These are phyloP conservation scores for Lupinus albus DNA, from an alignment of 306 rosid species.

Conservation along the genomic window DNA sequence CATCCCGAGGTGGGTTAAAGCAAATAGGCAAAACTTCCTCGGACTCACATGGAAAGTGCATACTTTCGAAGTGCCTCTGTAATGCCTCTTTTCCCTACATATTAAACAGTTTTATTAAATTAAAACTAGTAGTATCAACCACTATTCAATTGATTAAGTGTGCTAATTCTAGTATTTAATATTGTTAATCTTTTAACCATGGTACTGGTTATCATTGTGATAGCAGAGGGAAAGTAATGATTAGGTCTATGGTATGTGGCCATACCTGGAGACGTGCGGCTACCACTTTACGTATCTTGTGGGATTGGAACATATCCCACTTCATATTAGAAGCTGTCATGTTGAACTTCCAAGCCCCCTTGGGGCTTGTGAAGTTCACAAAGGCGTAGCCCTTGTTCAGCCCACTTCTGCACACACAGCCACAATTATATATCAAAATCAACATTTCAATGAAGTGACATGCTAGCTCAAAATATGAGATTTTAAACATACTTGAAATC, in stretches of 20 bases:
- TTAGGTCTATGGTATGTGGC: neutral
- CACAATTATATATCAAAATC: neutral
- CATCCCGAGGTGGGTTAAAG: constrained; percentile 67
- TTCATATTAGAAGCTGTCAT: constrained; percentile 23
- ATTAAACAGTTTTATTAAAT: no score
- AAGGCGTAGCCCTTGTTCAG: constrained; percentile 71
- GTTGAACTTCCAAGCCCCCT: constrained; percentile 56
- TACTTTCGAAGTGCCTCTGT: constrained; percentile 43
- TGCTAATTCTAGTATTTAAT: no score
- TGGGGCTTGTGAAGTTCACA: constrained; percentile 59
- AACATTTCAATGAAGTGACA: neutral
- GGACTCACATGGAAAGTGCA: constrained; percentile 45
- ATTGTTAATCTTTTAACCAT: no score
- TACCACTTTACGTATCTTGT: constrained; percentile 52
- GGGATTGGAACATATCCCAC: constrained; percentile 58
- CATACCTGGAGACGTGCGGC: constrained; percentile 61
- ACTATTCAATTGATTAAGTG: no score
- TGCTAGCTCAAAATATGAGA: neutral
- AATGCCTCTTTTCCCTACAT: constrained; percentile 55
- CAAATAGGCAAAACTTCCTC: constrained; percentile 55
- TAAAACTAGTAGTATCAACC: no score
- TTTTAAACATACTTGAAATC: constrained; percentile 53
- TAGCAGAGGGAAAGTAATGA: neutral
- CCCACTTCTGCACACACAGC: constrained; percentile 40
- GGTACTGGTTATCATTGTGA: no score